Base-by-base conservation (phyloP, 805 yeast genomes). In the Lipomyces starkeyi region DNA sequence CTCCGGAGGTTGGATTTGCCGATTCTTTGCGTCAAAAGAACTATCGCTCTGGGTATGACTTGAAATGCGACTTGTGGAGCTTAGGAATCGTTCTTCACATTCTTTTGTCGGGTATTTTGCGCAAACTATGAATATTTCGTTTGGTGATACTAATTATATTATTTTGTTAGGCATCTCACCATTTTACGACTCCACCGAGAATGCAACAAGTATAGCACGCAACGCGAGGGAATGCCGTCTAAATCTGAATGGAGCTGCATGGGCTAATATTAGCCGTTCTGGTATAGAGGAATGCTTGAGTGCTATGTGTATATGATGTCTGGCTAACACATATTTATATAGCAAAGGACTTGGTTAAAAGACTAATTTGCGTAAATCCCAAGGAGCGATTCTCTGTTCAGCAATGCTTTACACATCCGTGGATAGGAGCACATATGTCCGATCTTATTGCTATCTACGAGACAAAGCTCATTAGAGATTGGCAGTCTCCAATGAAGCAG, bases 1-100 rank as follows among this genome's bases (percentile, higher is more conserved):
- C 93, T 0, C 93, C 93, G 0, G 92, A 88, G 73, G 86, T 88
- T 11, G 86, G 88, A 0, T 80, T 85, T 62, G 80, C 77, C 34
- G 65, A 59, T 8, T 35, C 56, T 25, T 29, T 32, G 11, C 35
- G 57, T n/a, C 37, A 20, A 27, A 58, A 54, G 27, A 54, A 32
- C 9, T 11, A 35, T 0, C 55, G 72, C 20, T 68, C 69, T 14
- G 88, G 88, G 0, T 87, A 88, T 73, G 84, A 82, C 67, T 78
- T 77, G 37, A 86, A 85, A 73, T 87, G 91, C 74, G 92, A 88
- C 76, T 76, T 87, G 52, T 88, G 92, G 93, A 88, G 92, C 0
- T 73, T 88, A 3, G 92, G 92, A 0, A 83, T 88, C 0, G 83
- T 88, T 17, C 73, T 83, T 3, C 87, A 87, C 76, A 86, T 88